phyloP scores from a whole-genome alignment of 371 early-diverging fungal genomes.

The Syncephalastrum contaminatum region DNA sequence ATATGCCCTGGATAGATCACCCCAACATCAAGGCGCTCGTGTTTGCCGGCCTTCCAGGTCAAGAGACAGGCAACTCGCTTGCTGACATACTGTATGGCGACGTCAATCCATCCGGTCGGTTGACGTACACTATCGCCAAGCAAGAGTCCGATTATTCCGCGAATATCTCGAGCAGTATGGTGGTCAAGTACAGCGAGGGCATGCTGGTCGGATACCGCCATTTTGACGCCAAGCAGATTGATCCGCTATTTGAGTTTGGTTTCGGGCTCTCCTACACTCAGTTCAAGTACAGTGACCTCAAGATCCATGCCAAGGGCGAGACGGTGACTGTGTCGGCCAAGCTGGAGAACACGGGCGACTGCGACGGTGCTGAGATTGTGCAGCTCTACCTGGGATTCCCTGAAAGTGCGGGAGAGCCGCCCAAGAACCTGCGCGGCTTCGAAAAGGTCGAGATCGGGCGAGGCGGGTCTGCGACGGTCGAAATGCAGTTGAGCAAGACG shows the following conservation, averaged over 20 bases:
- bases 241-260: slow-evolving; percentile 54
- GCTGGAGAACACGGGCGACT: slow-evolving; percentile 42
- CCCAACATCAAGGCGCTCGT: slow-evolving; percentile 48
- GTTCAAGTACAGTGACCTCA: slow-evolving; percentile 35
- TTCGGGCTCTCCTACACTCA: slow-evolving; percentile 56
- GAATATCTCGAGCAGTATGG: slow-evolving; percentile 17
- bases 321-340: slow-evolving; percentile 25
- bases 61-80: slow-evolving; percentile 53
- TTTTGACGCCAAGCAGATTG: slow-evolving; percentile 43
- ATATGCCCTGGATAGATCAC: slow-evolving; percentile 47
- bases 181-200: slow-evolving; percentile 43
- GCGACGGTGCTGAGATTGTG: slow-evolving; percentile 50
- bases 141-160: slow-evolving; percentile 35
- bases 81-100: slow-evolving; percentile 54
- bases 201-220: slow-evolving; percentile 51
- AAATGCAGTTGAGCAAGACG: slow-evolving; percentile 16
- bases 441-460: slow-evolving; percentile 31
- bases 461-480: slow-evolving; percentile 20
- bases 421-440: slow-evolving; percentile 47
- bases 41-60: slow-evolving; percentile 43
- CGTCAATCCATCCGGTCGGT: slow-evolving; percentile 53
- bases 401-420: slow-evolving; percentile 31
- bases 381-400: slow-evolving; percentile 52
- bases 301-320: slow-evolving; percentile 3
- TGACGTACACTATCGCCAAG: slow-evolving; percentile 48